Evolutionary conservation across 164 flowering plant species (phyloP), one percentile per base, ranked within the genome.

Genomic region (Magnolia sinica): DNA sequence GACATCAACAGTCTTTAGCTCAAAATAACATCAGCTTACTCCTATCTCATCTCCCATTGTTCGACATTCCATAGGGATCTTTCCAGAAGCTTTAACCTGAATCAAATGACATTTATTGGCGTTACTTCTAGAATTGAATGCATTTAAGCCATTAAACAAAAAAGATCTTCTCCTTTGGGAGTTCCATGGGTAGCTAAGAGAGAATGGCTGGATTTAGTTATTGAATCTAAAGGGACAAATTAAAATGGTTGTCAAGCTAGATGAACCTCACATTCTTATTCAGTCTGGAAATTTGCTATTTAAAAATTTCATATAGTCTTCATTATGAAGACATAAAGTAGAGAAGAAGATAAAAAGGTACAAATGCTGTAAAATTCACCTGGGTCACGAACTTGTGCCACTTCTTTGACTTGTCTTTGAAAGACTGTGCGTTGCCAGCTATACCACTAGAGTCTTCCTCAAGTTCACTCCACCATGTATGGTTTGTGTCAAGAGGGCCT

Each of bases 1-100:
- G 16, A 51, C 29, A 73, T 74, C 22, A 24, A 22, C 59, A 13
- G 81, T 63, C 49, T 71, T 64, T 20, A 1, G 10, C 70, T 75
- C 24, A 81, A 52, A 50, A 37, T 64, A 31, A 16, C 45, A 72
- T 71, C 69, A 79, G 73, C 95, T 84, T 89, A 95, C 98, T 79
- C 97, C 96, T 14, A 79, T 81, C 69, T 87, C 91, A 85, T 93
- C 86, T 65, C 98, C 97, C 87, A 81, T 82, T 79, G 85, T 80
- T 64, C 59, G 84, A 74, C 74, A 90, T n/a, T 89, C 91, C 71
- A 81, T 82, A 77, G 92, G 83, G 71, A 90, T 87, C 80, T 76
- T 89, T 78, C 98, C 98, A 80, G 91, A 89, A 78, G 98, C 95
- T 88, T 95, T 95, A 68, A 92, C 98, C 98, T 95, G 90, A 71